Base-by-base conservation (phyloP, 805 yeast species). In the Wickerhamiella occidentalis region DNA sequence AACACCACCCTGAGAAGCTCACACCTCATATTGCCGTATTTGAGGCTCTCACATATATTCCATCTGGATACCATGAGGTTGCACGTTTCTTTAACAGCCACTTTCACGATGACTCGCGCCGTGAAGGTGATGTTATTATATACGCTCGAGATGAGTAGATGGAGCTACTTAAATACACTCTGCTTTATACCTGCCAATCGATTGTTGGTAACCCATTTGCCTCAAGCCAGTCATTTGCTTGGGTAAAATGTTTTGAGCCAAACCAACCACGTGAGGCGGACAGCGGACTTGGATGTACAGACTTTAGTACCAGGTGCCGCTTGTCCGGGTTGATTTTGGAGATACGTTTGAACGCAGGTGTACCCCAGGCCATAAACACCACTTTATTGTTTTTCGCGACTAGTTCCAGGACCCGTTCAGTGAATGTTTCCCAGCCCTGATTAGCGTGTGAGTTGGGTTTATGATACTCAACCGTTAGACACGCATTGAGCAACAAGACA, bases 201-300 rank as follows among this genome's bases (percentile, higher is more conserved):
- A 85, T 79, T 40, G 72, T 68, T 1, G 64, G 60, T 0, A 71
- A 73, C 47, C 72, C 70, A 15, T 67, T 60, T 28, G 69, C 67
- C 13, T 59, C 56, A 1, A 90, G 68, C 95, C 95, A 90, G 6
- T 77, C 77, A 61, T 92, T 90, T 40, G 90, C 78, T 59, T 75
- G 73, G 47, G 63, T 71, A 64, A 87, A 90, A 59, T 86, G 96
- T 19, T 70, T 67, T 56, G 82, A 78, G 2, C 79, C 79, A 57
- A 90, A 88, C 64, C 83, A 92, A 1, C 92, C 95, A 40, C 94
- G 68, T 17, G 82, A 73, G 0, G 98, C 98, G 54, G 95, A 83
- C 45, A 92, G 67, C 1, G 99, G 99, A 23, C 94, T 83, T 0
- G 99, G 99, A 65, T 92, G 99, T 0, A 87, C 96, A 0, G 86